These are phyloP conservation scores for Colletotrichum noveboracense DNA, from an alignment of 2,329 filamentous ascomycete genomes.

Conservation along the genomic window DNA sequence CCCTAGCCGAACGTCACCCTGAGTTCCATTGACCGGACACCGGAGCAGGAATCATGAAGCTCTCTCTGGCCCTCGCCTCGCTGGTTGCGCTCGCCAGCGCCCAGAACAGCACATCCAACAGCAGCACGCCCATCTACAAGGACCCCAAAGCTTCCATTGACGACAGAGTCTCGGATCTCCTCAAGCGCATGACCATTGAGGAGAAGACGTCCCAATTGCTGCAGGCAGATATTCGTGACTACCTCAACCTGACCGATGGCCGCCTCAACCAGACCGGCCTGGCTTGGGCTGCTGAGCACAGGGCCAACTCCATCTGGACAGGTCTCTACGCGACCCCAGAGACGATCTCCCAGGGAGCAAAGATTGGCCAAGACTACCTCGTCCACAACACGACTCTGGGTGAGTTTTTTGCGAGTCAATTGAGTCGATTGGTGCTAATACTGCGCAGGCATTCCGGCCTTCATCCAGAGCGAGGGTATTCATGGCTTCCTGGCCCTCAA, in stretches of 20 bases:
- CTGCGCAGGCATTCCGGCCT: constrained; percentile 72
- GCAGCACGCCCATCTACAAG: constrained; percentile 59
- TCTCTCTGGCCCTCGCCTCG: constrained; percentile 27
- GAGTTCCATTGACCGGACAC: background rate
- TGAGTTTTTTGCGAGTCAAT: constrained; percentile 11
- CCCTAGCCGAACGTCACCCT: constrained; percentile 5
- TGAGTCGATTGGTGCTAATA: constrained; percentile 39
- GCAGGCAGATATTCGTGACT: constrained; percentile 75
- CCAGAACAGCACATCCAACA: constrained; percentile 24
- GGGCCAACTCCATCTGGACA: constrained; percentile 75
- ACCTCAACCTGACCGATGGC: constrained; percentile 72
- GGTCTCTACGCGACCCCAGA: constrained; percentile 70
- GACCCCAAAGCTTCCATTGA: constrained; percentile 66
- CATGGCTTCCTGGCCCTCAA: constrained; percentile 76
- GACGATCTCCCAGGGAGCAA: constrained; percentile 67
- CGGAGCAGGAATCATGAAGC: constrained; percentile 31
- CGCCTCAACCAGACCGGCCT: constrained; percentile 72
- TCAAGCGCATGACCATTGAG: constrained; percentile 75
- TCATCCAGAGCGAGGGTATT: constrained; percentile 77
- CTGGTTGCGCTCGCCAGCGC: constrained; percentile 27
- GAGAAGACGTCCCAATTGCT: constrained; percentile 76
- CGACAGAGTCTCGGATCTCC: constrained; percentile 68
- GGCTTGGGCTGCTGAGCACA: constrained; percentile 67
- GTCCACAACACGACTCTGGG: constrained; percentile 48
- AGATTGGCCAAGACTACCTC: constrained; percentile 72